These are phyloP conservation scores for Cytidiella melzeri DNA, from an alignment of 768 basidiomycete species.

Conservation along the genomic window DNA sequence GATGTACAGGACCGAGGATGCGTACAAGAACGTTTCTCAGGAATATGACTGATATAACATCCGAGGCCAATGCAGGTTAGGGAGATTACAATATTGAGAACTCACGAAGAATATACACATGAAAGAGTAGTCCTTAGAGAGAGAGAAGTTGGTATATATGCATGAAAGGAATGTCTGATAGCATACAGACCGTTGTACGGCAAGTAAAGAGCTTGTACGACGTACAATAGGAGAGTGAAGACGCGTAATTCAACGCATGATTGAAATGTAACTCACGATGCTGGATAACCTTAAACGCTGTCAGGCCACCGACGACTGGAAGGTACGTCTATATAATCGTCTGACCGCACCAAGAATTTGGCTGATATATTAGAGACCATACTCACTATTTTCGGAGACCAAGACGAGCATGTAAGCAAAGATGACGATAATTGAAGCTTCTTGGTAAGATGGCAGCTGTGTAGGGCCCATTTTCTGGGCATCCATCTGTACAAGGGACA, in stretches of 20 bases:
- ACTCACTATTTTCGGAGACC: constrained; percentile 35
- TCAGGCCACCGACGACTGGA: constrained; percentile 33
- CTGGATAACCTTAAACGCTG: constrained; percentile 31
- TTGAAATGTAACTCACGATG: constrained; percentile 27
- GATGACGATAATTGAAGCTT: constrained; percentile 31
- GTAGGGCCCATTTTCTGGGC: constrained; percentile 14
- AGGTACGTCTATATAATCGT: background rate
- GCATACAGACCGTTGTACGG: constrained; percentile 31
- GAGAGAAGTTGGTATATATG: background rate
- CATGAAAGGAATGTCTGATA: background rate
- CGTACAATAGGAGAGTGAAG: constrained; percentile 19
- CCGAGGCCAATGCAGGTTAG: background rate
- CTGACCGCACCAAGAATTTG: background rate
- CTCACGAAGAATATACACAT: constrained; percentile 34
- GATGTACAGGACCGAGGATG: constrained; percentile 30
- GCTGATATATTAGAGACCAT: too few species aligned
- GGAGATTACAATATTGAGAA: background rate
- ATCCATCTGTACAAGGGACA: background rate
- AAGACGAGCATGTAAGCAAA: constrained; percentile 33
- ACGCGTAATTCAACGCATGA: background rate
- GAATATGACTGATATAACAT: constrained; percentile 26
- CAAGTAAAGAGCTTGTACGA: constrained; percentile 30
- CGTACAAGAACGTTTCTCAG: constrained; percentile 36
- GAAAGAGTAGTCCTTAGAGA: constrained; percentile 33
- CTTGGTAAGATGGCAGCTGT: constrained; percentile 27